Base-by-base conservation (phyloP, 768 basidiomycete species). In the Candolleomyces aberdarensis region DNA sequence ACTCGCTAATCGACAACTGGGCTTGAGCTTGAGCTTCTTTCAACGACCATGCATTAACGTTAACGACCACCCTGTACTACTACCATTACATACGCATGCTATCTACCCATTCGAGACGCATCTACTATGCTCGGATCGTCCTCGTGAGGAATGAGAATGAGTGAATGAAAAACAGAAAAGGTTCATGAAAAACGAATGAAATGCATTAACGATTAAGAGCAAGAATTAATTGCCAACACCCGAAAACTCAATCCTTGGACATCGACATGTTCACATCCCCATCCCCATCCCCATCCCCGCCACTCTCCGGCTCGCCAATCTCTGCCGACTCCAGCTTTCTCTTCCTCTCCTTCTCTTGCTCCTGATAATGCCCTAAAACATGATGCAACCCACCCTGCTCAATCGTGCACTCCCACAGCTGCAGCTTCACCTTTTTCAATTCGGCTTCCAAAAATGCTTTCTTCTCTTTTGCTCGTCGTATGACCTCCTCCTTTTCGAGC, bases 1-100 rank as follows among this genome's bases (percentile, higher is more conserved):
- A 94, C 69, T 86, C 90, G 39, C 80, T 95, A 54, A 91, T 95
- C 72, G 93, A 91, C 80, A 94, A 92, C 78, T 96, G 92, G 88
- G 94, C 94, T 76, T 93, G 75, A 72, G 57, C 26, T 26, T 26
- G 26, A 26, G 26, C 26, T 26, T 26, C 32, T 20, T 36, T 5
- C 11, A 8, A 36, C 11, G 36, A 36, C 36, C 36, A 36, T 36
- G 36, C 36, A 36, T 36, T 36, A 36, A 36, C 36, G 11, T 36
- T 36, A 36, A 36, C 36, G 36, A 36, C 36, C 36, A 36, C 36
- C 36, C 36, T 36, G 36, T 36, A 36, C 36, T 36, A 36, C 36
- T 36, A 36, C 5, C 36, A 36, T 36, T 36, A 36, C 36, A 36
- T 36, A 36, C 36, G 11, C 36, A 7, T 5, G 36, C 36, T 36